phyloP scores from a whole-genome alignment of 2,329 filamentous ascomycete genomes.

The Thermomyces lanuginosus region DNA sequence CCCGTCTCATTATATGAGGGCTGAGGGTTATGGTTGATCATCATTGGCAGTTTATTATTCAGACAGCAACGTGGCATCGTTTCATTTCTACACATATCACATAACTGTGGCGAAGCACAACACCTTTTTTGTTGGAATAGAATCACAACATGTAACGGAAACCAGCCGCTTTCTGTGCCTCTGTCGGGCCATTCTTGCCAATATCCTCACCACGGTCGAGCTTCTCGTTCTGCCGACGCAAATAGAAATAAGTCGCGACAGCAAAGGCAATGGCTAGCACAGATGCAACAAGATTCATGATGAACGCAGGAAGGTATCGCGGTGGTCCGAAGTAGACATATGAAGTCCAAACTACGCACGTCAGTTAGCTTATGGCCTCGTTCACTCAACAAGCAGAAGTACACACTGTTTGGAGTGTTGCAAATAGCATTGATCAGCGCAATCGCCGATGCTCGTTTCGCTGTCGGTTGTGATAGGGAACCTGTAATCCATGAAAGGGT shows the following conservation, averaged over 20 bases:
- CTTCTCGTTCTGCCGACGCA: constrained; percentile 11
- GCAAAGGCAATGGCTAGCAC: constrained; percentile 10
- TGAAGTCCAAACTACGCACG: constrained; percentile 8
- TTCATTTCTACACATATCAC: too few species aligned
- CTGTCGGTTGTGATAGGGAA: constrained; percentile 6
- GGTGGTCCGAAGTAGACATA: constrained; percentile 13
- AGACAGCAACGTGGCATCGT: too few species aligned
- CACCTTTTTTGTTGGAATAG: too few species aligned
- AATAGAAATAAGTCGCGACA: constrained; percentile 9
- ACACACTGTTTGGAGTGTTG: constrained; percentile 9
- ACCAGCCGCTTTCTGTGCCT: constrained; percentile 9
- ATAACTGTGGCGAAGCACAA: too few species aligned
- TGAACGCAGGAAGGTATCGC: constrained; percentile 11
- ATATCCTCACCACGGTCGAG: constrained; percentile 10
- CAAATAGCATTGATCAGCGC: constrained; percentile 8
- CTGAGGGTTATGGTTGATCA: too few species aligned
- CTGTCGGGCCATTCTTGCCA: constrained; percentile 11
- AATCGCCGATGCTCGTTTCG: constrained; percentile 8
- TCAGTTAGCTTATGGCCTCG: too few species aligned
- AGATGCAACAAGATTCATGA: constrained; percentile 10
- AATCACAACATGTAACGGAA: constrained; percentile 10
- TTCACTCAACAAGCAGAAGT: not conserved
- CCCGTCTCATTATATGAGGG: too few species aligned
- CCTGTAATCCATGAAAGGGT: constrained; percentile 8
- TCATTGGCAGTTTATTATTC: too few species aligned